Conservation (phyloP, 73 alveolate genomes). For the Paramecium sonneborni region DNA sequence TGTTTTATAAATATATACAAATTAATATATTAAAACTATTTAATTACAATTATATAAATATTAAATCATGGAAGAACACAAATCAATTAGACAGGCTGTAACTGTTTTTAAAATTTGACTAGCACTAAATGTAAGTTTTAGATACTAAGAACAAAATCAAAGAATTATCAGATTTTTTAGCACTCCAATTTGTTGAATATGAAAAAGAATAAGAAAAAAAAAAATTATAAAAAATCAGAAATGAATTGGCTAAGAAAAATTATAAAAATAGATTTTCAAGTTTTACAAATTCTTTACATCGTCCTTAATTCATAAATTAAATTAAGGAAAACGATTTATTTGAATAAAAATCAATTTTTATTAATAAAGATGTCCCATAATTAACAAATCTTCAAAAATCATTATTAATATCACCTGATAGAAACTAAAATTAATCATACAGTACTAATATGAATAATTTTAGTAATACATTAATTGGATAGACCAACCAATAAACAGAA, state of each 20-base stretch:
- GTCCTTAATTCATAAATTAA: background rate
- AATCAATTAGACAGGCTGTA: background rate
- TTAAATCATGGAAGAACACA: background rate
- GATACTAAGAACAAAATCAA: background rate
- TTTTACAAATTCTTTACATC: background rate
- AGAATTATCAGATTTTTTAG: background rate
- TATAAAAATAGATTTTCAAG: background rate
- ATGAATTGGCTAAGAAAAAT: background rate
- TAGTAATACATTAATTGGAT: background rate
- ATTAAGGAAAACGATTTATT: background rate
- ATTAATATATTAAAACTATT: background rate
- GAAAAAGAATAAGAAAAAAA: background rate
- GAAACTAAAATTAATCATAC: background rate
- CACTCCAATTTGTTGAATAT: background rate
- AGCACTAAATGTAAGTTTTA: background rate
- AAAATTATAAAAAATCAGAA: background rate
- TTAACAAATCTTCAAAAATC: background rate
- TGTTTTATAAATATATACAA: background rate
- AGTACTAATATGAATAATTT: background rate
- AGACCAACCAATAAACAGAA: background rate
- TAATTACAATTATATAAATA: background rate
- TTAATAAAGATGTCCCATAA: background rate
- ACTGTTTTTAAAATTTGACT: background rate
- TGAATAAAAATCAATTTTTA: background rate
- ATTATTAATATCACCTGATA: background rate